Percentiles rank a stretch among this genome's conserved stretches.
These are phyloP conservation scores for Naumovozyma castellii DNA, from an alignment of 805 yeast genomes.

Conservation along the genomic window DNA sequence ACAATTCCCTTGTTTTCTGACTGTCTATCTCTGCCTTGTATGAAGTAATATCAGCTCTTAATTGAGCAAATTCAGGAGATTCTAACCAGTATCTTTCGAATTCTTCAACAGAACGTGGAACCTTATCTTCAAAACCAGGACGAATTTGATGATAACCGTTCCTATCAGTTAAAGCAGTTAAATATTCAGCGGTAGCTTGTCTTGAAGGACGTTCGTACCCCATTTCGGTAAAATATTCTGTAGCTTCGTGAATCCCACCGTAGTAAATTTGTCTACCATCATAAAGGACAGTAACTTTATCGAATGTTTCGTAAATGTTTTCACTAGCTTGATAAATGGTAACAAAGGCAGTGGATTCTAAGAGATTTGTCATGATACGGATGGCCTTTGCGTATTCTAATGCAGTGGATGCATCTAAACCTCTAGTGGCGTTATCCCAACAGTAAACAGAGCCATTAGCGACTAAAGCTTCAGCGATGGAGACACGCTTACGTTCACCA, in stretches of 20 bases:
- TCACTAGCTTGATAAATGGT: slow-evolving; percentile 54
- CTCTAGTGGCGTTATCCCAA: slow-evolving; percentile 73
- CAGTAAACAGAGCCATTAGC: slow-evolving; percentile 48
- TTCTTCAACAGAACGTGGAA: slow-evolving; percentile 51
- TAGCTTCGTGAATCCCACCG: slow-evolving; percentile 43
- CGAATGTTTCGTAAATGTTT: slow-evolving; percentile 45
- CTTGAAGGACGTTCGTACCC: slow-evolving; percentile 50
- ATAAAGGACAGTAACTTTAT: slow-evolving; percentile 44
- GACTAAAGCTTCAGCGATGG: slow-evolving; percentile 67
- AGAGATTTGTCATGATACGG: slow-evolving; percentile 42
- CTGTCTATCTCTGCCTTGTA: slow-evolving; percentile 21
- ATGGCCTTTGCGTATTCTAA: slow-evolving; percentile 54
- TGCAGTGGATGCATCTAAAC: slow-evolving; percentile 70
- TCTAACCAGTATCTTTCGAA: slow-evolving; percentile 39
- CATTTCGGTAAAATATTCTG: slow-evolving; percentile 43
- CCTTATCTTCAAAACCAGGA: slow-evolving; percentile 39
- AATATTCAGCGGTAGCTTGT: slow-evolving; percentile 52
- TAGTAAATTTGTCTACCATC: slow-evolving; percentile 47
- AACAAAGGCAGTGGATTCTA: slow-evolving; percentile 44
- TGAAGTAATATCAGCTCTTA: slow-evolving; percentile 37
- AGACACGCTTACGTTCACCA: slow-evolving; percentile 80
- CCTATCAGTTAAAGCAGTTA: slow-evolving; percentile 54
- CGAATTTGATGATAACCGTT: slow-evolving; percentile 32
- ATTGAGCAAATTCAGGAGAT: slow-evolving; percentile 32
- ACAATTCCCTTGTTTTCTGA: slow-evolving; percentile 30